Percentiles rank a stretch among this genome's conserved stretches.
These are phyloP conservation scores for Wickerhamiella shivajii DNA, from an alignment of 805 yeast genomes.

Conservation along the genomic window DNA sequence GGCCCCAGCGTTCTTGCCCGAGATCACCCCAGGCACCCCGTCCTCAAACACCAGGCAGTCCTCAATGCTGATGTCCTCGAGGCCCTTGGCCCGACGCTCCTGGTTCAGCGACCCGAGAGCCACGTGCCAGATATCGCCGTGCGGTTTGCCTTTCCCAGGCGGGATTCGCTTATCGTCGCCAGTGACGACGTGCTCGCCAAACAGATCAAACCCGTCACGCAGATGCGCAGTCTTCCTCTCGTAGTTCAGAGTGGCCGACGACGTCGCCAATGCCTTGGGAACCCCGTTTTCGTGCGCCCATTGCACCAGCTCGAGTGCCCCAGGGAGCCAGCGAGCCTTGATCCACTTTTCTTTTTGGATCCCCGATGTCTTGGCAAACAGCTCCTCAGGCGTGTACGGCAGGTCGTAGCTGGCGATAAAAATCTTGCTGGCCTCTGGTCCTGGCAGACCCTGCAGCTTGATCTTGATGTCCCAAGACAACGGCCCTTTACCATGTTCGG, in stretches of 20 bases:
- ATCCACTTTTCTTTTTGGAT: conserved; percentile 51
- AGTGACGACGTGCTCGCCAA: conserved; percentile 56
- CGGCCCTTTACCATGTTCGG: conserved; percentile 58
- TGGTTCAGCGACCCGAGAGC: conserved; percentile 60
- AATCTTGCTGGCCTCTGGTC: conserved; percentile 50
- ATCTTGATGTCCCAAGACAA: conserved; percentile 81
- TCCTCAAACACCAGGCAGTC: conserved; percentile 91
- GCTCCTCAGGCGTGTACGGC: conserved; percentile 53
- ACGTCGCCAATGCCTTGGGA: conserved; percentile 86
- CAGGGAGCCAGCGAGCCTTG: conserved; percentile 57
- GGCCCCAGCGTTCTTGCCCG: conserved; percentile 74
- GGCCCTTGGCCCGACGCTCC: conserved; percentile 31
- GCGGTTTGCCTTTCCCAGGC: conserved; percentile 80
- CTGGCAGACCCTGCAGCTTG: conserved; percentile 83
- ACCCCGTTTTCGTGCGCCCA: conserved; percentile 37
- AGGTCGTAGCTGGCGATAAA: conserved; percentile 47
- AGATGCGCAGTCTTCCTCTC: conserved; percentile 62
- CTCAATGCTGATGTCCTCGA: conserved; percentile 41
- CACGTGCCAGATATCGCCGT: conserved; percentile 80
- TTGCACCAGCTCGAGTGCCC: conserved; percentile 57
- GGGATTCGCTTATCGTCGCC: conserved; percentile 84
- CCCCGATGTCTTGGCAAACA: conserved; percentile 35
- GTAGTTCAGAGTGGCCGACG: conserved; percentile 51
- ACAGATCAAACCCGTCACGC: conserved; percentile 44
- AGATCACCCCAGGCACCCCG: conserved; percentile 78